Evolutionary conservation across 2,329 filamentous ascomycete genomes (phyloP).

Genomic region (Fusarium sp.): DNA sequence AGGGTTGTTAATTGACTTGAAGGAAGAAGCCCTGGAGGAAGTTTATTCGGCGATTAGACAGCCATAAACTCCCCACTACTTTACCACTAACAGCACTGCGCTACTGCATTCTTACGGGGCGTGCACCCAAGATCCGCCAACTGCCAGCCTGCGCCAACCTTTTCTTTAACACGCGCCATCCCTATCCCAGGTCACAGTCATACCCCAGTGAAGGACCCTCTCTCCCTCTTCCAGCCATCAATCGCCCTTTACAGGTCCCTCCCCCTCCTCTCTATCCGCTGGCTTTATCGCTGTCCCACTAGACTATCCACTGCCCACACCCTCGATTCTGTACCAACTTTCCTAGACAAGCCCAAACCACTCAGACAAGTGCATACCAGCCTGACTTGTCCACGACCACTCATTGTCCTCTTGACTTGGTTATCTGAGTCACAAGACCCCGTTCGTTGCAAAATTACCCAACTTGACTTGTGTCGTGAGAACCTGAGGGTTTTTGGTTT

Average conservation of each 20-base stretch:
- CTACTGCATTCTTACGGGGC: conserved; percentile 24
- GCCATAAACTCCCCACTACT: conserved; percentile 19
- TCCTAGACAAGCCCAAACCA: conserved; percentile 31
- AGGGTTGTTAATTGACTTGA: background rate
- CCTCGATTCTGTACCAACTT: conserved; percentile 39
- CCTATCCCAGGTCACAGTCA: conserved; percentile 14
- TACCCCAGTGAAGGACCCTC: conserved; percentile 11
- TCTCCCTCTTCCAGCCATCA: conserved; percentile 32
- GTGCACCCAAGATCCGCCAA: conserved; percentile 11
- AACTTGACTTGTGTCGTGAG: conserved; percentile 39
- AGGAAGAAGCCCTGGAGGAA: background rate
- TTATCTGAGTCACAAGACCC: conserved; percentile 46
- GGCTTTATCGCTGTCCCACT: conserved; percentile 13
- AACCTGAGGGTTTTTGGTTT: conserved; percentile 37
- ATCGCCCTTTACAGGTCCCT: conserved; percentile 33
- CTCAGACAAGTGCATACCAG: conserved; percentile 46
- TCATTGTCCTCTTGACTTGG: conserved; percentile 45
- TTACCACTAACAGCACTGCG: background rate
- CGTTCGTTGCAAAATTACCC: conserved; percentile 14
- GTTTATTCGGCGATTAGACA: conserved; percentile 11
- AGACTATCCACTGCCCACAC: conserved; percentile 27
- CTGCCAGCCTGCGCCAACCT: conserved; percentile 30
- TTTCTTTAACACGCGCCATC: conserved; percentile 40
- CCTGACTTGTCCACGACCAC: conserved; percentile 43
- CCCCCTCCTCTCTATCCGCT: conserved; percentile 24